Evolutionary conservation across 1,139 yeast genomes (phyloP), one percentile per base, ranked within the genome.

Genomic region (Hansenula sp.): DNA sequence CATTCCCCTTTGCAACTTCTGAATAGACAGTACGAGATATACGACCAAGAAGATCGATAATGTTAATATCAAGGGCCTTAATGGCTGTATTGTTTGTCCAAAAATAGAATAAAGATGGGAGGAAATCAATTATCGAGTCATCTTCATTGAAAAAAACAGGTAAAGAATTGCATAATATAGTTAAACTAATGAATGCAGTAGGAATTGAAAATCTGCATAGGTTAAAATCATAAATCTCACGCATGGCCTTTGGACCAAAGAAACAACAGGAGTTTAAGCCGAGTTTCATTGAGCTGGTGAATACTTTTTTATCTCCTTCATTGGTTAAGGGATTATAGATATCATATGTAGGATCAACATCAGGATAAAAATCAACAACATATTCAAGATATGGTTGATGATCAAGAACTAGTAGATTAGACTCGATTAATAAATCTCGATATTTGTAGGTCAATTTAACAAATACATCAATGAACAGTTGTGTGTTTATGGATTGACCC

Each of bases 51-150:
- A 87, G 64, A 14, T 83, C 78, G 13, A 89, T 71, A 41, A 87
- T 57, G 52, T 81, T 85, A 17, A 80, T 69, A 48, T 87, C 95
- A 37, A 81, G 73, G 12, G 76, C 75, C 4, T 77, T 68, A 13
- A 78, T 72, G 34, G 78, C 72, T 36, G 75, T 70, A 13, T 79
- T 69, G 30, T 82, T 74, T 4, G 73, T 57, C 96, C 97, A 89
- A 41, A 87, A 63, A 51, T 85, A 79, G 52, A 86, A 87, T 16
- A 87, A 59, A 1, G 89, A 66, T 0, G 90, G 79, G 14, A 82
- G 55, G 50, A 80, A 81, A 47, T 76, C 64, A 8, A 59, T 45
- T 5, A 62, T 56, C 22, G 57, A 59, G 4, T 50, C 42, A 2
- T 48, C 44, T 5, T 53, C 46, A 22, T 47, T 50, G 40, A 61